A percentile compares a stretch with the other conserved stretches of the same genome.
Conservation (phyloP, 2,329 filamentous ascomycete species). For the Huntiella bhutanensis region DNA sequence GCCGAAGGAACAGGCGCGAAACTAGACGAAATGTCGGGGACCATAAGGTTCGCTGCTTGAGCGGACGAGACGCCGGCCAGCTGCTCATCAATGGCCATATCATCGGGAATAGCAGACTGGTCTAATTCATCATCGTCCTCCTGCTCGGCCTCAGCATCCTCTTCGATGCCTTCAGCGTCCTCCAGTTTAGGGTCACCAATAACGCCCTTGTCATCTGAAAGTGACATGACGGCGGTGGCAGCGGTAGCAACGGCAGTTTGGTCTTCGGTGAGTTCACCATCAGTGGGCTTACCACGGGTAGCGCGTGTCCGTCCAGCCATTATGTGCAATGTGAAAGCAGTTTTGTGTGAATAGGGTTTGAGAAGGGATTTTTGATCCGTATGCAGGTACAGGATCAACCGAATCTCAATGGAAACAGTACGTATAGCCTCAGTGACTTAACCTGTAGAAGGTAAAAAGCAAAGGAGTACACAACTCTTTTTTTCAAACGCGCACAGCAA, state of each 20-base stretch:
- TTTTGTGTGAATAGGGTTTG: background rate
- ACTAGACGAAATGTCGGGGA: conserved; percentile 13
- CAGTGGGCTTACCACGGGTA: conserved; percentile 5
- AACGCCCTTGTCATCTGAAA: conserved; percentile 7
- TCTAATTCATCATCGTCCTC: background rate
- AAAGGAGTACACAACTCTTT: too few species aligned
- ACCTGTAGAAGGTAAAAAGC: too few species aligned
- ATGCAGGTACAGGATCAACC: too few species aligned
- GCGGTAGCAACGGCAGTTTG: conserved; percentile 11
- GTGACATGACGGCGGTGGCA: conserved; percentile 10
- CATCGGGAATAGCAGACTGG: conserved; percentile 1
- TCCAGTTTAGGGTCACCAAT: conserved; percentile 1
- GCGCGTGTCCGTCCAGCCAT: conserved; percentile 11
- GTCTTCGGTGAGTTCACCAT: conserved; percentile 5
- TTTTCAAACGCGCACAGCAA: background rate
- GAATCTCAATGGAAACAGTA: too few species aligned
- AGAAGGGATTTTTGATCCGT: background rate
- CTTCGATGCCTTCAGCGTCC: background rate
- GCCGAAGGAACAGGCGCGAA: conserved; percentile 13
- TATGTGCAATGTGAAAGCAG: background rate
- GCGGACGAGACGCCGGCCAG: conserved; percentile 11
- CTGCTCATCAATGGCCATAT: conserved; percentile 10
- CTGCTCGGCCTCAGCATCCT: background rate
- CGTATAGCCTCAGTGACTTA: too few species aligned
- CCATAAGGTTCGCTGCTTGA: conserved; percentile 12